Evolutionary conservation across 2,329 filamentous ascomycete species (phyloP).

Genomic region (Sordariomycetes sp.): DNA sequence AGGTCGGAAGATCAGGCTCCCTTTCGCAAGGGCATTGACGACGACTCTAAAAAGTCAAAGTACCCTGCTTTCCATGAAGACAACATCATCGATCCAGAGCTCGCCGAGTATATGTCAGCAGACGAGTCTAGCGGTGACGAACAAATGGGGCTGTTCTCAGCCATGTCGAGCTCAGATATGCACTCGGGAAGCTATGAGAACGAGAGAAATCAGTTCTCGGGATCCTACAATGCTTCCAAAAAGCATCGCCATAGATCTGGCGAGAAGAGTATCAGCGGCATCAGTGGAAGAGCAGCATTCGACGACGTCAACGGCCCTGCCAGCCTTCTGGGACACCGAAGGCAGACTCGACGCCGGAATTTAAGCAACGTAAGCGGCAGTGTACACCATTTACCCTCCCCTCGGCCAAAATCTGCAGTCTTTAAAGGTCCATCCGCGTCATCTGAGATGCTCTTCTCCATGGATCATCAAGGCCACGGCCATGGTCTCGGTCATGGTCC

Average conservation of each 20-base stretch:
- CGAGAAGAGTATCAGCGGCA: slow-evolving; percentile 65
- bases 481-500: too few relatives aligned
- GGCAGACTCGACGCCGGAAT: slow-evolving; percentile 66
- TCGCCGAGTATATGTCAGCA: slow-evolving; percentile 92
- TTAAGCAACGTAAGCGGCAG: slow-evolving; percentile 73
- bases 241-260: slow-evolving; percentile 65
- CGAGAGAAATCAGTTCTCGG: slow-evolving; percentile 65
- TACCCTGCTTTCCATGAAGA: slow-evolving; percentile 95
- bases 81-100: slow-evolving; percentile 94
- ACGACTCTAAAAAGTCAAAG: slow-evolving; percentile 58
- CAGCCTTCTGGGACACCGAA: slow-evolving; percentile 49
- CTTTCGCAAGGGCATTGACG: slow-evolving; percentile 64
- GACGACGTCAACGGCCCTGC: slow-evolving; percentile 53
- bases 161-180: slow-evolving; percentile 56
- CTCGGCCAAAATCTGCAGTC: slow-evolving; percentile 50
- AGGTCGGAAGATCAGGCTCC: slow-evolving; percentile 74
- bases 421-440: slow-evolving; percentile 47
- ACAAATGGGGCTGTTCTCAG: slow-evolving; percentile 76
- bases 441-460: slow-evolving; percentile 39
- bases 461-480: slow-evolving; percentile 37
- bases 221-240: slow-evolving; percentile 62
- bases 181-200: slow-evolving; percentile 60
- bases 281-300: slow-evolving; percentile 57
- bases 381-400: slow-evolving; percentile 60
- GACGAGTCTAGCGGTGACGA: slow-evolving; percentile 93